Evolutionary conservation across 768 basidiomycete species (phyloP).

Genomic region (Daedalea quercina): DNA sequence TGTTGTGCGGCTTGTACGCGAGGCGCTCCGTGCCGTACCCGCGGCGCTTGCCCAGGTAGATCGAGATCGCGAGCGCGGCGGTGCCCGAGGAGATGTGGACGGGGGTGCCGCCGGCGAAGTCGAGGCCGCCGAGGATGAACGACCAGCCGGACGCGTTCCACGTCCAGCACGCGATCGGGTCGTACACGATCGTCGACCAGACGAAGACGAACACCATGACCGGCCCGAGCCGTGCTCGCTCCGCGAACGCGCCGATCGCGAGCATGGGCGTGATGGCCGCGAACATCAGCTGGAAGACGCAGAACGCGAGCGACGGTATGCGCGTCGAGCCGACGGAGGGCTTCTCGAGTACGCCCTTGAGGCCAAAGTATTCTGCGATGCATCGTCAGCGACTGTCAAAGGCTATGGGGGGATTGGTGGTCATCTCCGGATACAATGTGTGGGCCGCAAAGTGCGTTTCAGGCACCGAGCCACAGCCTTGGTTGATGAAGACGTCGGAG

Average conservation of each 20-base stretch:
- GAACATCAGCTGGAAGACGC: conserved; percentile 87
- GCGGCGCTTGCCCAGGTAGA: conserved; percentile 85
- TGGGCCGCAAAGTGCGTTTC: too few relatives aligned
- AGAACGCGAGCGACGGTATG: conserved; percentile 72
- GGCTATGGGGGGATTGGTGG: too few relatives aligned
- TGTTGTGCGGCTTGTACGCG: conserved; percentile 93
- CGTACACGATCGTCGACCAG: conserved; percentile 84
- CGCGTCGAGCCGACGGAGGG: conserved; percentile 68
- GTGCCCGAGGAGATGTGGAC: conserved; percentile 95
- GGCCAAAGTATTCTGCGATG: conserved; percentile 66
- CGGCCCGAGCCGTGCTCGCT: conserved; percentile 81
- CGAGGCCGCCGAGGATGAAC: conserved; percentile 71
- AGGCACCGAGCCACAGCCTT: too few relatives aligned
- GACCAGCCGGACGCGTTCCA: conserved; percentile 86
- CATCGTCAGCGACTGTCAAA: background rate
- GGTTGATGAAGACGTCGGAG: too few relatives aligned
- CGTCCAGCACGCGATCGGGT: conserved; percentile 94
- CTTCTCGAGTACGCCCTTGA: conserved; percentile 69
- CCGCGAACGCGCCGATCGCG: conserved; percentile 89
- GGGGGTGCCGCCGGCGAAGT: conserved; percentile 94
- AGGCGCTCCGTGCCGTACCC: conserved; percentile 89
- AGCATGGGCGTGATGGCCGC: conserved; percentile 88
- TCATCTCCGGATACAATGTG: too few relatives aligned
- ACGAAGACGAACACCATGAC: conserved; percentile 84
- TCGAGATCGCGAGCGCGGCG: conserved; percentile 84